Evolutionary conservation across 805 yeast species (phyloP).

Genomic region (Candida awuae): DNA sequence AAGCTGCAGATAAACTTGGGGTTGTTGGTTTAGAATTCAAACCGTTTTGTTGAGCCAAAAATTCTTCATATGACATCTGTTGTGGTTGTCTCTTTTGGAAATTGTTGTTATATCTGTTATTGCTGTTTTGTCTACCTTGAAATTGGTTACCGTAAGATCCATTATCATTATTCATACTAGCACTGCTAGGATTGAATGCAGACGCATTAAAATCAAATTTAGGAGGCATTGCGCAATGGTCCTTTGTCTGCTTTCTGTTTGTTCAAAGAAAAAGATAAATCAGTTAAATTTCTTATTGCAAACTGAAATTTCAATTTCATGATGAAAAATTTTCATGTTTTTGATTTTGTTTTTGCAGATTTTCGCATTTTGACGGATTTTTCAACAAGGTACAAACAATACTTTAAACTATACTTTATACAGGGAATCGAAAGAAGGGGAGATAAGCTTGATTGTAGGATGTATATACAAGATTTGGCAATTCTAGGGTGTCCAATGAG

Average conservation of each 20-base stretch:
- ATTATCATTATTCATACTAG: no score
- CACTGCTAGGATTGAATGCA: slow-evolving; percentile 22
- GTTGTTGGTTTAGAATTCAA: slow-evolving; percentile 12
- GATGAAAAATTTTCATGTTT: no score
- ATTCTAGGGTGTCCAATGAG: no score
- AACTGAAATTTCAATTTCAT: no score
- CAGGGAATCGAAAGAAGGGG: no score
- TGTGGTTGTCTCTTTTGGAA: slow-evolving; percentile 13
- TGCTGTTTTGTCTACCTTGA: slow-evolving; percentile 13
- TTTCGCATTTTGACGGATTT: no score
- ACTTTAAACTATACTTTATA: no score
- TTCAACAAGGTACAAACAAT: no score
- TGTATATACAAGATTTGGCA: no score
- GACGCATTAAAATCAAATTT: slow-evolving; percentile 32
- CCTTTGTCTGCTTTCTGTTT: background rate
- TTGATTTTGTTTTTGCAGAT: no score
- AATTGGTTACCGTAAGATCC: slow-evolving; percentile 1
- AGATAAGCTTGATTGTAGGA: no score
- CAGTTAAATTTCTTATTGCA: no score
- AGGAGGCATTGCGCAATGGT: slow-evolving; percentile 31
- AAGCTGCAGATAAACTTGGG: slow-evolving; percentile 23
- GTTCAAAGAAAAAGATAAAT: background rate
- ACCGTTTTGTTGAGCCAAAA: slow-evolving; percentile 20
- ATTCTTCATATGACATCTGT: slow-evolving; percentile 42
- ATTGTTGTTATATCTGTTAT: slow-evolving; percentile 14